Conservation (phyloP, 441 rosid genomes). For the Erodium texanum region DNA sequence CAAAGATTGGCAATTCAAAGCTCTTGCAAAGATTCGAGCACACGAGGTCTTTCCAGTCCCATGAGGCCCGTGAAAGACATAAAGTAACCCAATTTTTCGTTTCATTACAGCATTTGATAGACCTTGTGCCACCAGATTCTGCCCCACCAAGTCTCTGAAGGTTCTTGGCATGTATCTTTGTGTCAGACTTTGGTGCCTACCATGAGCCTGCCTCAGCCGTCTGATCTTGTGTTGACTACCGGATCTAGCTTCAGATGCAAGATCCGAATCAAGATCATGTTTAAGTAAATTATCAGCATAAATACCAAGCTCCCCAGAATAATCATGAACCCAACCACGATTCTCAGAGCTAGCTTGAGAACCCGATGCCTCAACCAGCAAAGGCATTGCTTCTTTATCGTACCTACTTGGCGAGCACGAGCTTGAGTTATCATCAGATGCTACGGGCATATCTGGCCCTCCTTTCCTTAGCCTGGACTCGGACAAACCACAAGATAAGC, state of each 20-base stretch:
- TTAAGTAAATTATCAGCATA: conserved; percentile 74
- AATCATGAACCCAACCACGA: conserved; percentile 77
- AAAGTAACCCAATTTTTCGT: conserved; percentile 71
- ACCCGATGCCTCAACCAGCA: conserved; percentile 59
- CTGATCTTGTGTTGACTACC: conserved; percentile 36
- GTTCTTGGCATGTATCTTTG: conserved; percentile 79
- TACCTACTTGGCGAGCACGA: conserved; percentile 51
- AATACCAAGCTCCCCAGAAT: conserved; percentile 91
- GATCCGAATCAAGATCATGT: conserved; percentile 63
- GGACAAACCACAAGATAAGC: conserved; percentile 87
- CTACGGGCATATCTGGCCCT: conserved; percentile 53
- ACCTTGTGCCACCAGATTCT: conserved; percentile 82
- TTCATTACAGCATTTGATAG: conserved; percentile 74
- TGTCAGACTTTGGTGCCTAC: conserved; percentile 71
- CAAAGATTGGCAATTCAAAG: conserved; percentile 74
- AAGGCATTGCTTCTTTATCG: conserved; percentile 74
- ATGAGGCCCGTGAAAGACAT: conserved; percentile 88
- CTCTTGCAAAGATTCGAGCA: conserved; percentile 86
- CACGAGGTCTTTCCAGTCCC: conserved; percentile 97
- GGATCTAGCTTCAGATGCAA: conserved; percentile 77
- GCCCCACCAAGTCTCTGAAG: conserved; percentile 77
- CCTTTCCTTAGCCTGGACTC: conserved; percentile 48
- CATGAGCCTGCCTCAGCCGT: conserved; percentile 18
- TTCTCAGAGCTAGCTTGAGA: conserved; percentile 53
- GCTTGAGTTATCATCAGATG: conserved; percentile 32